These are phyloP conservation scores for Ampelocalamus luodianensis DNA, from an alignment of 176 grass and related monocot genomes.

Conservation along the genomic window DNA sequence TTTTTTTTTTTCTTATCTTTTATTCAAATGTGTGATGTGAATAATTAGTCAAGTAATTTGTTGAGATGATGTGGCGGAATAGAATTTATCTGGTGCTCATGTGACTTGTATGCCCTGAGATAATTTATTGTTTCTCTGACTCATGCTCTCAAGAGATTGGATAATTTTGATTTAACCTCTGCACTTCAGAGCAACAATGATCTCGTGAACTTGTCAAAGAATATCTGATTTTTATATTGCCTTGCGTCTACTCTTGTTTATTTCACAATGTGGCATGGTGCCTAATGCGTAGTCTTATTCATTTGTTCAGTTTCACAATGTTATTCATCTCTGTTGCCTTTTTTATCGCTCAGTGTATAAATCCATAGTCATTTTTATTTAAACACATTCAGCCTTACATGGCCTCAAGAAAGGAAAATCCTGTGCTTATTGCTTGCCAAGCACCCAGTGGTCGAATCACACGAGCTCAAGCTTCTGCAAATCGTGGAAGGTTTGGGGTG, in stretches of 20 bases:
- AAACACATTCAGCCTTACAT: constrained; percentile 36
- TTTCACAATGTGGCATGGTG: neutral
- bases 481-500: constrained; percentile 25
- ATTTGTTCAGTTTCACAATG: neutral
- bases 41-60: constrained; percentile 3
- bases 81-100: neutral
- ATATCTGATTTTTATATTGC: neutral
- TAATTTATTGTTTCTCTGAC: constrained; percentile 13
- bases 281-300: neutral
- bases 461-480: constrained; percentile 55
- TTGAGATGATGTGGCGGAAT: constrained; percentile 12
- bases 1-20: constrained; percentile 12
- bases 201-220: neutral
- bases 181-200: neutral
- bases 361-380: neutral
- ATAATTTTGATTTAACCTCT: constrained; percentile 14
- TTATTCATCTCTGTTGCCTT: neutral
- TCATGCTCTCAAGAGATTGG: constrained; percentile 7
- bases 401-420: constrained; percentile 62
- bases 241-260: constrained; percentile 31
- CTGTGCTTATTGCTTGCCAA: constrained; percentile 29
- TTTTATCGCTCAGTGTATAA: neutral
- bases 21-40: neutral
- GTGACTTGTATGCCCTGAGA: constrained; percentile 5
- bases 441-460: constrained; percentile 56